phyloP scores from a whole-genome alignment of 768 basidiomycete genomes.

The Naematelia encephala region DNA sequence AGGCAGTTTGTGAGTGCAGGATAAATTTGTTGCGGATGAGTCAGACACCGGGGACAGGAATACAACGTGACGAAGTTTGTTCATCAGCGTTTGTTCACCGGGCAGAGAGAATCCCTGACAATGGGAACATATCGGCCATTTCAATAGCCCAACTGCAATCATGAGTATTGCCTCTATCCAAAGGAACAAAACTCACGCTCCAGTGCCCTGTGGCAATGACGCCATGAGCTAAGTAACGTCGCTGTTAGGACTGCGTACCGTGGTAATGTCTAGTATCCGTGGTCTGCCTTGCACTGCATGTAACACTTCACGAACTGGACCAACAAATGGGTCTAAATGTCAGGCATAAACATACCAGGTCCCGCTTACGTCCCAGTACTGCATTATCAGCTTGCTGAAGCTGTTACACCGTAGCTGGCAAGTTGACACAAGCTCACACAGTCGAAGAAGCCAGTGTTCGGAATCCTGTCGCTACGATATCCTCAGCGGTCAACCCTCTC shows the following conservation, averaged over 20 bases:
- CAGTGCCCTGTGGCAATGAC: conserved; percentile 7
- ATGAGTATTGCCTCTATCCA: not conserved
- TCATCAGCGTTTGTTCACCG: not conserved
- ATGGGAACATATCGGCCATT: conserved; percentile 27
- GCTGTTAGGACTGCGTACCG: conserved; percentile 15
- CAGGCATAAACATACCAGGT: not conserved
- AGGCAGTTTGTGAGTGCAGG: not conserved
- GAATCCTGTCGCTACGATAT: not conserved
- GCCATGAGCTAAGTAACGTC: not conserved
- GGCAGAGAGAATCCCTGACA: conserved; percentile 10
- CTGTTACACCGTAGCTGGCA: not conserved
- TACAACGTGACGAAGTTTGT: not conserved
- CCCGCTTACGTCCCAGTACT: conserved; percentile 19
- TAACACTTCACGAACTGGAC: conserved; percentile 12
- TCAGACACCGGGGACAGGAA: not conserved
- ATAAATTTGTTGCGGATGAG: no score
- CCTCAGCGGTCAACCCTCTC: not conserved
- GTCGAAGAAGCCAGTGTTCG: conserved; percentile 11
- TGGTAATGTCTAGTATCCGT: conserved; percentile 26
- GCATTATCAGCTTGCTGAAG: not conserved
- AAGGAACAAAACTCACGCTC: conserved; percentile 4
- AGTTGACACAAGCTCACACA: conserved; percentile 11
- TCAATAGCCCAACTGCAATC: conserved; percentile 27
- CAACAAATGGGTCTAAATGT: conserved; percentile 18
- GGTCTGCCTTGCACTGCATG: not conserved